Base-by-base conservation (phyloP, 1,284 basidiomycete genomes). In the Mycosarcoma mackinlayi region DNA sequence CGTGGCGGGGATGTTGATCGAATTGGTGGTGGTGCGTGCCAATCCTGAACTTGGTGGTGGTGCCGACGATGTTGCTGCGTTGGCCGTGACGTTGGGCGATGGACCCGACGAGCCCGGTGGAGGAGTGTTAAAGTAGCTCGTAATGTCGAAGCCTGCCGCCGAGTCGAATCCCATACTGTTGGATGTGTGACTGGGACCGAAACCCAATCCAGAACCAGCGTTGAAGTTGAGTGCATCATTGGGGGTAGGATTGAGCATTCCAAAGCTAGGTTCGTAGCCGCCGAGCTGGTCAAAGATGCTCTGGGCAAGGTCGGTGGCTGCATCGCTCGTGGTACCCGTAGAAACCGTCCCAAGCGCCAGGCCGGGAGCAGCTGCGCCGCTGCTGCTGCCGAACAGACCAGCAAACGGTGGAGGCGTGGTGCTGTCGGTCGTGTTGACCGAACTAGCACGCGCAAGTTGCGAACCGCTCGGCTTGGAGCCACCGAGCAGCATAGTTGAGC, bases 251-350 rank as follows among this genome's bases (percentile, higher is more conserved):
- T 71, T 65, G 53, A 71, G 68, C 68, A 71, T 71, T 46, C 68
- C 68, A 31, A 71, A 65, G 51, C 68, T 71, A 6, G 60, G 60
- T 28, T 73, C 73, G 49, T 64, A 69, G 8, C 72, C 69, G 7
- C 75, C 73, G 28, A 77, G 69, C 50, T 75, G 73, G 30, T 75
- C 73, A 27, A 77, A 73, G 27, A 77, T 67, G 40, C 58, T 70
- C 59, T 77, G 75, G 11, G 73, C 73, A 21, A 73, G 39, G 47
- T 73, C 73, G 39, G 60, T 55, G 18, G 61, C 39, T 18, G 60
- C 61, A 24, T 66, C 63, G 55, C 58, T 70, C 3, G 58, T 63
- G 14, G 62, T 67, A 34, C 59, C 63, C 0, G 69, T 62, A 3
- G 63, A 53, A 9, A 66, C 63, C 24, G 66, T 60, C 21, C 60